Evolutionary conservation across 345 rosid species (phyloP), one percentile per base, ranked within the genome.

Genomic region (Durio zibethinus): DNA sequence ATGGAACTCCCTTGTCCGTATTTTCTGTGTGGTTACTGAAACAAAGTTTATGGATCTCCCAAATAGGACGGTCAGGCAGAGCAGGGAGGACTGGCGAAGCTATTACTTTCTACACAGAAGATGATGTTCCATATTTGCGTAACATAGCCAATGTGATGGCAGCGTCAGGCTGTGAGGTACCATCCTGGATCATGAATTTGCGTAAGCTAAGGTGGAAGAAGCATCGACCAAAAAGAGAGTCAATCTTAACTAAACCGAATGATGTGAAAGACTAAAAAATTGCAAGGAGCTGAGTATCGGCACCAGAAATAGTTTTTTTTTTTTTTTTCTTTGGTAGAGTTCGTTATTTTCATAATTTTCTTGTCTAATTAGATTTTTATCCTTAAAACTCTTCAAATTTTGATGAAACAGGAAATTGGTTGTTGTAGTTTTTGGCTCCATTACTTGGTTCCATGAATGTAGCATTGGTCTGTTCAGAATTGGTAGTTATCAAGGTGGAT

Each of bases 61-160:
- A 9, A 72, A 82, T 63, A 94, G 98, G 97, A 40, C 92, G 99
- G 73, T 89, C 97, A 0, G 97, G 98, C 59, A 86, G 99, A 84
- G 97, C 99, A 21, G 97, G 98, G 74, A 88, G 99, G 83, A 84
- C 78, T 4, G 98, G 99, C 77, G 97, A 93, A 88, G 97, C 94
- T 7, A 81, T 96, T 70, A 93, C 98, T 7, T 86, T 90, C 53
- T 91, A 93, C 80, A 90, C 94, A 0, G 97, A 93, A 86, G 90
- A 88, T 48, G 97, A 96, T 81, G 85, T 92, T 74, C 91, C 92
- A 27, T 87, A 69, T 80, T 73, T 93, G 75, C 89, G 97, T 9
- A 96, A 90, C 84, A 89, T 96, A 83, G 99, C 97, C 48, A 93
- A 93, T 76, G 87, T 87, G 9, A 92, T 93, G 97, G 74, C 85